Evolutionary conservation across 1,139 yeast genomes (phyloP).

Genomic region (Yamadazyma jaroonii): DNA sequence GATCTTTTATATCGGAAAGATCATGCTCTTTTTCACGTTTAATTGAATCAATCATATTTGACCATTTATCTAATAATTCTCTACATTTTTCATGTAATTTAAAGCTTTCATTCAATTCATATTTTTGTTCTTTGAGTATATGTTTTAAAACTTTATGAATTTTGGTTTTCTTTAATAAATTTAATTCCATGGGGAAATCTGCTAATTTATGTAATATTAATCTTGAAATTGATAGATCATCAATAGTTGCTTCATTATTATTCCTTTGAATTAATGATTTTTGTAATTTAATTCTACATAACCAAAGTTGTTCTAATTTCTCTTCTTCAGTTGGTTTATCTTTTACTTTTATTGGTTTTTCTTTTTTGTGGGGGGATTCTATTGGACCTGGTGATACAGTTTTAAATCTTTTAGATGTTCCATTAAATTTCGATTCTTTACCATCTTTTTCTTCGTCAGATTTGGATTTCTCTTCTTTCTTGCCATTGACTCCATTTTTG

Average conservation of each 20-base stretch:
- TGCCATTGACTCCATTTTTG: constrained; percentile 5
- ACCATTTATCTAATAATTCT: constrained; percentile 46
- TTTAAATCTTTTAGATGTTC: constrained; percentile 13
- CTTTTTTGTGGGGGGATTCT: not conserved
- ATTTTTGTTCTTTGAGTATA: constrained; percentile 38
- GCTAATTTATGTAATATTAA: constrained; percentile 50
- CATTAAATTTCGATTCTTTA: constrained; percentile 4
- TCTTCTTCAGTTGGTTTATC: constrained; percentile 28
- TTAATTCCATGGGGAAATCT: constrained; percentile 52
- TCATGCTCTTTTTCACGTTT: constrained; percentile 41
- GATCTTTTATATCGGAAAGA: constrained; percentile 23
- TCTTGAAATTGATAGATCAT: constrained; percentile 54
- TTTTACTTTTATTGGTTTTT: not conserved
- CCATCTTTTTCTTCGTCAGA: constrained; percentile 12
- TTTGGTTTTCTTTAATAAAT: constrained; percentile 50
- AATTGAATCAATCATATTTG: constrained; percentile 31
- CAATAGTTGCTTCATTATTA: constrained; percentile 45
- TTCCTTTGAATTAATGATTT: constrained; percentile 44
- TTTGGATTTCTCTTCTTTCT: constrained; percentile 11
- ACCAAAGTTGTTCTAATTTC: constrained; percentile 46
- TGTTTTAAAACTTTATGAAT: constrained; percentile 54
- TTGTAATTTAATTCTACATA: constrained; percentile 46
- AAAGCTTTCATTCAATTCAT: constrained; percentile 46
- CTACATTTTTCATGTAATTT: constrained; percentile 47
- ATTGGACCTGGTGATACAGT: constrained; percentile 15